These are phyloP conservation scores for Benincasa hispida DNA, from an alignment of 306 rosid species.

Conservation along the genomic window DNA sequence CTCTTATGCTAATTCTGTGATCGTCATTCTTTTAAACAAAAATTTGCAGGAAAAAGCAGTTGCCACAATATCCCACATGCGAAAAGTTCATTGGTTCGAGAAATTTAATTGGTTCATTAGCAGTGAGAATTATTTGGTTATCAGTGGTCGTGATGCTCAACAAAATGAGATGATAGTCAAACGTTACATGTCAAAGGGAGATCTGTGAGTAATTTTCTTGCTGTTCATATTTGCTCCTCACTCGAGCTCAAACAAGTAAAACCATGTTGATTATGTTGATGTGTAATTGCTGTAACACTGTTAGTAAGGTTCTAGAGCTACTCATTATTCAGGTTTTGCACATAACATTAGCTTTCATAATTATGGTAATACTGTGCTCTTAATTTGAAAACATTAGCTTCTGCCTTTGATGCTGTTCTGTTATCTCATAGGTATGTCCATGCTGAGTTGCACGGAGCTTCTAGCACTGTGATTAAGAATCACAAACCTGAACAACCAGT, in stretches of 20 bases:
- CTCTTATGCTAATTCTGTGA: background rate
- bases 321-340: background rate
- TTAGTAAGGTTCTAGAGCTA: background rate
- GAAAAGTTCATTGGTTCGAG: slow-evolving; percentile 99
- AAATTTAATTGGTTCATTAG: slow-evolving; percentile 95
- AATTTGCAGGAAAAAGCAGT: slow-evolving; percentile 79
- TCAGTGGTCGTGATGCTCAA: slow-evolving; percentile 98
- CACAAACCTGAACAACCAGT: slow-evolving; percentile 80
- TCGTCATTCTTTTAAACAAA: background rate
- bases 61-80: slow-evolving; percentile 87
- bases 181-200: slow-evolving; percentile 97
- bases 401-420: slow-evolving; percentile 23
- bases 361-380: background rate
- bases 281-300: background rate
- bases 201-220: slow-evolving; percentile 61
- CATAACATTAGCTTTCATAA: background rate
- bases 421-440: slow-evolving; percentile 65
- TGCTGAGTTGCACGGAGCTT: slow-evolving; percentile 97
- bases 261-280: background rate
- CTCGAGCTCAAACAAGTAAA: background rate
- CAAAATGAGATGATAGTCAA: slow-evolving; percentile 99
- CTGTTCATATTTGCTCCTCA: background rate
- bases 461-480: slow-evolving; percentile 84
- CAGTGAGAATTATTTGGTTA: slow-evolving; percentile 95
- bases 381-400: slow-evolving; percentile 8